Percentiles rank a stretch among this genome's conserved stretches.
These are phyloP conservation scores for Penicillium mononematosum DNA, from an alignment of 495 filamentous ascomycete genomes.

Conservation along the genomic window DNA sequence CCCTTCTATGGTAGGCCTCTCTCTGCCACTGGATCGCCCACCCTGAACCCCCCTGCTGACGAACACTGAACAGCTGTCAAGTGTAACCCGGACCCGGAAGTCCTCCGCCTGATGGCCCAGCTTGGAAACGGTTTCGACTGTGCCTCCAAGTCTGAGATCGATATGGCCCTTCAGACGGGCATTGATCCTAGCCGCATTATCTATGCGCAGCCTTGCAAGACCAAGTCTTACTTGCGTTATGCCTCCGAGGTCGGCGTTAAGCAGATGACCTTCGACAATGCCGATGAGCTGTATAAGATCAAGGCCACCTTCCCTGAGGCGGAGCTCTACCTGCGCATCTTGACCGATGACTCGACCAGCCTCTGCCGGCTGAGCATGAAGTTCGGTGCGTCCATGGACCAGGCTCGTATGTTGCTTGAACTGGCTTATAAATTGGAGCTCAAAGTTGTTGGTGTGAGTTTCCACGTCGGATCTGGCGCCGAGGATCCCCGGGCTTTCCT, in stretches of 20 bases:
- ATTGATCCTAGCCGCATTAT: constrained; percentile 92
- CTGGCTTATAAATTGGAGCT: constrained; percentile 85
- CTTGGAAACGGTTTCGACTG: constrained; percentile 97
- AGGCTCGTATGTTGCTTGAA: constrained; percentile 71
- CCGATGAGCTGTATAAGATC: constrained; percentile 97
- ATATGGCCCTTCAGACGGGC: constrained; percentile 79
- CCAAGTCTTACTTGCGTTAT: constrained; percentile 92
- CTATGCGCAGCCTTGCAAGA: constrained; percentile 99
- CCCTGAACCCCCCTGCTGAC: constrained; percentile 1
- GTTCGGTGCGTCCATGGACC: constrained; percentile 87
- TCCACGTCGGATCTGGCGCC: constrained; percentile 95
- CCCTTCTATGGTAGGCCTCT: constrained; percentile 86
- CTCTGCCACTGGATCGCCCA: background rate
- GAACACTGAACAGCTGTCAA: constrained; percentile 73
- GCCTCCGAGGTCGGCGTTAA: constrained; percentile 80
- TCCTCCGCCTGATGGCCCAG: constrained; percentile 80
- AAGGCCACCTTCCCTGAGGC: constrained; percentile 85
- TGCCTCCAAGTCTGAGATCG: constrained; percentile 95
- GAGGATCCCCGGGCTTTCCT: constrained; percentile 84
- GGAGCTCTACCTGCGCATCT: constrained; percentile 87
- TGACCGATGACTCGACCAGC: constrained; percentile 93
- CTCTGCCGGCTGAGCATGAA: constrained; percentile 94
- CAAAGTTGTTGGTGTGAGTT: constrained; percentile 94
- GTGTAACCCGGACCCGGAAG: constrained; percentile 91
- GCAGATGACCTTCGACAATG: constrained; percentile 99